Evolutionary conservation across 495 filamentous ascomycete species (phyloP).

Genomic region (Hypoxylon rickii): DNA sequence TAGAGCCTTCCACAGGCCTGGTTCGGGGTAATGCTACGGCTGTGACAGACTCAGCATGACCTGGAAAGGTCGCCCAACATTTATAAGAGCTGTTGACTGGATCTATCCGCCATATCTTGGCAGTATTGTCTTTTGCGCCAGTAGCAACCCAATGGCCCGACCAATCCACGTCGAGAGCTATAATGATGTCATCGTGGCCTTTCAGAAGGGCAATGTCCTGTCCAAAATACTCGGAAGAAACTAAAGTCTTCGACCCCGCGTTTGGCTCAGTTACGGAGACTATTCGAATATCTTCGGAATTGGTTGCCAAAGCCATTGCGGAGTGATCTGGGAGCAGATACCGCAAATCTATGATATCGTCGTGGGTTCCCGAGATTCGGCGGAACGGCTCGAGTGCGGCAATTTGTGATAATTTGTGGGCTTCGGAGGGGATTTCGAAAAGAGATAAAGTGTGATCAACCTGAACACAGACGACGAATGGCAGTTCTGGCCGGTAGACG

Average conservation of each 20-base stretch:
- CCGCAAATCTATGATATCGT: constrained; percentile 92
- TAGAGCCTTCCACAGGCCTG: constrained; percentile 64
- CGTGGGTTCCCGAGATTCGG: constrained; percentile 92
- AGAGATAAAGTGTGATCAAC: constrained; percentile 83
- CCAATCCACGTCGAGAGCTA: constrained; percentile 93
- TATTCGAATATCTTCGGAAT: constrained; percentile 89
- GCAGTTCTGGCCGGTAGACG: constrained; percentile 62
- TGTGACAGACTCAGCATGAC: constrained; percentile 94
- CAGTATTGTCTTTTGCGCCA: constrained; percentile 94
- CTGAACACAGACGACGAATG: constrained; percentile 80
- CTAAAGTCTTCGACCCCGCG: constrained; percentile 31
- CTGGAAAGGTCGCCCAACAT: constrained; percentile 80
- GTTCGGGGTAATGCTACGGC: constrained; percentile 81
- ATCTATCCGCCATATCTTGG: constrained; percentile 89
- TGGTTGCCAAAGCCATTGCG: constrained; percentile 87
- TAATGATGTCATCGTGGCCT: constrained; percentile 93
- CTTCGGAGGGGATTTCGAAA: constrained; percentile 58
- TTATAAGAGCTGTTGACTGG: constrained; percentile 71
- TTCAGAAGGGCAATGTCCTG: constrained; percentile 83
- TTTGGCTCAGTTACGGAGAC: constrained; percentile 60
- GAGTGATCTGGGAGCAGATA: constrained; percentile 80
- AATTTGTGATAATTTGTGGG: constrained; percentile 36
- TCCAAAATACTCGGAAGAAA: constrained; percentile 70
- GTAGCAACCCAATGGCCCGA: constrained; percentile 96
- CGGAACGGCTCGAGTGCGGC: constrained; percentile 54